Conservation (phyloP, 192 early-diverging fungal species). For the Podila clonocystis region DNA sequence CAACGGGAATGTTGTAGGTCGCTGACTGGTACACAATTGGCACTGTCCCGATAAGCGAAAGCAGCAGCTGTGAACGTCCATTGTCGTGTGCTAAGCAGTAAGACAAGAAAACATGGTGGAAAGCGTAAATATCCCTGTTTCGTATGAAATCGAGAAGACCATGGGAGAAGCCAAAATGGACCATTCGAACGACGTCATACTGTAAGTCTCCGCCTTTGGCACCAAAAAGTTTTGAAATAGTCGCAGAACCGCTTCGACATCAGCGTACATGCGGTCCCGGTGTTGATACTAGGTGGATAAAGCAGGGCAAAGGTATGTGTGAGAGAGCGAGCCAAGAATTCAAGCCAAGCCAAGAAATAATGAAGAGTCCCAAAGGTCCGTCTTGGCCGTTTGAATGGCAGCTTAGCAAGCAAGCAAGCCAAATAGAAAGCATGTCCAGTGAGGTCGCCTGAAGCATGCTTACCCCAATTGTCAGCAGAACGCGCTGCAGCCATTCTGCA, state of each 20-base stretch:
- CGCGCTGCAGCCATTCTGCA: constrained; percentile 45
- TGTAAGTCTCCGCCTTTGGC: constrained; percentile 77
- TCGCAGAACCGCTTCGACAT: constrained; percentile 70
- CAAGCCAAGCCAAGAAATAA: background rate
- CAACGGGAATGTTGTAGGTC: constrained; percentile 93
- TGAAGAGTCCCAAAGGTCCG: background rate
- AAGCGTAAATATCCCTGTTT: background rate
- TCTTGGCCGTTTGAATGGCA: background rate
- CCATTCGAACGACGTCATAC: constrained; percentile 53
- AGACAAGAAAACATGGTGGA: background rate
- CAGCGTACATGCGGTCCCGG: constrained; percentile 67
- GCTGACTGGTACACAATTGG: constrained; percentile 84
- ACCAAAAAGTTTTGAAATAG: constrained; percentile 63
- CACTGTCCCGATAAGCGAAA: constrained; percentile 89
- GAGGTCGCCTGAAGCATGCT: background rate
- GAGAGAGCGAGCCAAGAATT: background rate
- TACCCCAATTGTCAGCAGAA: constrained; percentile 45
- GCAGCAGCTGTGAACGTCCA: constrained; percentile 69
- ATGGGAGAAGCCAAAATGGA: background rate
- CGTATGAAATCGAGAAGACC: background rate
- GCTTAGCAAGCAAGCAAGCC: background rate
- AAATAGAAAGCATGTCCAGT: background rate
- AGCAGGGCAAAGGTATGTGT: background rate
- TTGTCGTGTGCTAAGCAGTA: constrained; percentile 60
- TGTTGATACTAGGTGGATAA: constrained; percentile 63